phyloP scores from a whole-genome alignment of 192 early-diverging fungal genomes.

The Cladochytrium replicatum region DNA sequence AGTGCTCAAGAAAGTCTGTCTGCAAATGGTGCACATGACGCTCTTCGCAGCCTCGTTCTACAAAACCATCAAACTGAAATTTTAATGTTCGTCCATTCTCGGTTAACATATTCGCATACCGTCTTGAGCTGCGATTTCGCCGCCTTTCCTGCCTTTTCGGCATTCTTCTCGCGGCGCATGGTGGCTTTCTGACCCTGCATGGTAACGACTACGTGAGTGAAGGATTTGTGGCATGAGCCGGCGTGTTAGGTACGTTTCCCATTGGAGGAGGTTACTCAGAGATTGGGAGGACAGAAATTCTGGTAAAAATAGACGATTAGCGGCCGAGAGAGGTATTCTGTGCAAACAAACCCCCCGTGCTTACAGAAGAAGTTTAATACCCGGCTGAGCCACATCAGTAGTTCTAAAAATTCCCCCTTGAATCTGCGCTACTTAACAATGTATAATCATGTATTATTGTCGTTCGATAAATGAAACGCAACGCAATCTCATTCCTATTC shows the following conservation, averaged over 20 bases:
- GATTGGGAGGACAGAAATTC: too few species aligned
- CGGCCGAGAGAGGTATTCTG: too few species aligned
- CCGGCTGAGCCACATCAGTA: too few species aligned
- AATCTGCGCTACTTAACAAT: too few species aligned
- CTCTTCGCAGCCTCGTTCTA: constrained; percentile 74
- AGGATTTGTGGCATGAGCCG: background rate
- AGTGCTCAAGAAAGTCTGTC: constrained; percentile 75
- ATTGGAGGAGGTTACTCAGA: too few species aligned
- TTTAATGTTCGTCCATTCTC: background rate
- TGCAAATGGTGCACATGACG: constrained; percentile 67
- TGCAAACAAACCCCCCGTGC: too few species aligned
- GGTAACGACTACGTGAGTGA: background rate
- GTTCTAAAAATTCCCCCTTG: too few species aligned
- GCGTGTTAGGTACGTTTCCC: constrained; percentile 5
- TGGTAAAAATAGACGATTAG: too few species aligned
- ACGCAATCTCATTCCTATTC: too few species aligned
- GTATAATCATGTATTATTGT: too few species aligned
- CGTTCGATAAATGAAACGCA: too few species aligned
- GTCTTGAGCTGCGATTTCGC: constrained; percentile 33
- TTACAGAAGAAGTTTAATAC: too few species aligned
- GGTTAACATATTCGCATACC: constrained; percentile 7
- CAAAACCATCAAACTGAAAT: background rate
- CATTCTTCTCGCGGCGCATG: constrained; percentile 16
- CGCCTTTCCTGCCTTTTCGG: constrained; percentile 8
- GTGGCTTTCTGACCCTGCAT: constrained; percentile 28